phyloP scores from a whole-genome alignment of 345 rosid species.

The Linum trigynum region DNA sequence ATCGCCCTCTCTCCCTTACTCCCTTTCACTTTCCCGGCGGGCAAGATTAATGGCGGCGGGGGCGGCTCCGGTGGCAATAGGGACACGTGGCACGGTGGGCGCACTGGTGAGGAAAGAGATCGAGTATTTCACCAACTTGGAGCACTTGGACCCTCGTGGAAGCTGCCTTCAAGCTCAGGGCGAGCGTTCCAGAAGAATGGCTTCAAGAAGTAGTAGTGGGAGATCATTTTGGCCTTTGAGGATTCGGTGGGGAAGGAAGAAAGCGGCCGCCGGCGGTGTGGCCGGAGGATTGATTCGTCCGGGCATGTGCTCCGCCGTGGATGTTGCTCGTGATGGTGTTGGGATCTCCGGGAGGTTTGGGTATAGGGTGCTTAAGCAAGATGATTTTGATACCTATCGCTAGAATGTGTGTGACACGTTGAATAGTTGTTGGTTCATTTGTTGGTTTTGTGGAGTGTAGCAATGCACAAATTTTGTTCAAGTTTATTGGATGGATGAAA shows the following conservation, averaged over 20 bases:
- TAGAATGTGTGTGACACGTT: neutral
- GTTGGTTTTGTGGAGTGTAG: too few species aligned
- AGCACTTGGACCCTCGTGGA: constrained; percentile 17
- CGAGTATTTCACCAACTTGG: constrained; percentile 3
- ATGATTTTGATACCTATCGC: neutral
- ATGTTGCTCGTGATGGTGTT: constrained; percentile 32
- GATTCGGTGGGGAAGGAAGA: constrained; percentile 47
- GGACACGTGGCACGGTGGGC: constrained; percentile 7
- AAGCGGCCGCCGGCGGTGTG: constrained; percentile 13
- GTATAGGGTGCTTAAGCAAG: constrained; percentile 57
- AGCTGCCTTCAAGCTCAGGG: constrained; percentile 25
- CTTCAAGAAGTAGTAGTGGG: constrained; percentile 22
- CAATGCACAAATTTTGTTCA: too few species aligned
- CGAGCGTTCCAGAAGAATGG: constrained; percentile 20
- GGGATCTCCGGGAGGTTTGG: constrained; percentile 32
- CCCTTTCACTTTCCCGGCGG: neutral
- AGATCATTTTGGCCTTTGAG: constrained; percentile 37
- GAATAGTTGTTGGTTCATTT: too few species aligned
- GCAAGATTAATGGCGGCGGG: constrained; percentile 41
- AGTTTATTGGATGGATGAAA: too few species aligned
- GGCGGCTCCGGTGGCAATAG: constrained; percentile 30
- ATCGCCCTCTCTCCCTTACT: constrained; percentile 20
- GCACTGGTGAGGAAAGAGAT: constrained; percentile 5
- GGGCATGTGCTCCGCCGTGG: constrained; percentile 44
- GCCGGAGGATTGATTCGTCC: constrained; percentile 25